Evolutionary conservation across 768 basidiomycete genomes (phyloP).

Genomic region (Crepidotus variabilis): DNA sequence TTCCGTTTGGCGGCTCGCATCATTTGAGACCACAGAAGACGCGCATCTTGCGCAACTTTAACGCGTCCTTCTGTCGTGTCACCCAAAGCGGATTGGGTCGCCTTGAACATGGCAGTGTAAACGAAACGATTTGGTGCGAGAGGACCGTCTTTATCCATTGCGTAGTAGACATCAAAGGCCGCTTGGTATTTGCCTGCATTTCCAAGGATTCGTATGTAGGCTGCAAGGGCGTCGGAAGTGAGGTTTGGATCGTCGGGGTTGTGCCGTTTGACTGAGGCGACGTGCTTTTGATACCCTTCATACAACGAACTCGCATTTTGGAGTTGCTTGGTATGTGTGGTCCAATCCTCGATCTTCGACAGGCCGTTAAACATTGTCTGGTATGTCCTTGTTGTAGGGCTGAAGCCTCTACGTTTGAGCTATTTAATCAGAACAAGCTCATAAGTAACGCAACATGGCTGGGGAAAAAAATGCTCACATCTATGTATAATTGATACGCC

Average conservation of each 20-base stretch:
- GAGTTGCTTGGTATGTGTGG: constrained; percentile 54
- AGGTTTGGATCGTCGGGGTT: constrained; percentile 47
- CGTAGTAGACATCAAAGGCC: constrained; percentile 74
- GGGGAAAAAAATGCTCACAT: constrained; percentile 57
- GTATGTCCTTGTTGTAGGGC: constrained; percentile 64
- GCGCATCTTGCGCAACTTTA: constrained; percentile 62
- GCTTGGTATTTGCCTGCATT: constrained; percentile 55
- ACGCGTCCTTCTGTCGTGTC: constrained; percentile 23
- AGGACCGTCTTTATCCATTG: constrained; percentile 59
- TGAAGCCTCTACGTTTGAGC: constrained; percentile 85
- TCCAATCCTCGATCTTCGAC: constrained; percentile 60
- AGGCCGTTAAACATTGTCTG: constrained; percentile 67
- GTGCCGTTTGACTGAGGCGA: constrained; percentile 43
- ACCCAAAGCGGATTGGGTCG: constrained; percentile 29
- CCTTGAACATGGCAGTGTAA: constrained; percentile 65
- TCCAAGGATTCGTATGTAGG: constrained; percentile 68
- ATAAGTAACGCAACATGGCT: too few species aligned
- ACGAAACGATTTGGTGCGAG: constrained; percentile 57
- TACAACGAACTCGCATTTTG: constrained; percentile 58
- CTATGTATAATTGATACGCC: constrained; percentile 61
- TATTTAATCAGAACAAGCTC: too few species aligned
- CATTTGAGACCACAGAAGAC: constrained; percentile 67
- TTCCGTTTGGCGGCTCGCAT: constrained; percentile 45
- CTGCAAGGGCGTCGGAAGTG: constrained; percentile 44
- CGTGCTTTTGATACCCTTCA: constrained; percentile 48